Evolutionary conservation across 352 stramenopile species (phyloP).

Genomic region (Phytophthora pinifolia): DNA sequence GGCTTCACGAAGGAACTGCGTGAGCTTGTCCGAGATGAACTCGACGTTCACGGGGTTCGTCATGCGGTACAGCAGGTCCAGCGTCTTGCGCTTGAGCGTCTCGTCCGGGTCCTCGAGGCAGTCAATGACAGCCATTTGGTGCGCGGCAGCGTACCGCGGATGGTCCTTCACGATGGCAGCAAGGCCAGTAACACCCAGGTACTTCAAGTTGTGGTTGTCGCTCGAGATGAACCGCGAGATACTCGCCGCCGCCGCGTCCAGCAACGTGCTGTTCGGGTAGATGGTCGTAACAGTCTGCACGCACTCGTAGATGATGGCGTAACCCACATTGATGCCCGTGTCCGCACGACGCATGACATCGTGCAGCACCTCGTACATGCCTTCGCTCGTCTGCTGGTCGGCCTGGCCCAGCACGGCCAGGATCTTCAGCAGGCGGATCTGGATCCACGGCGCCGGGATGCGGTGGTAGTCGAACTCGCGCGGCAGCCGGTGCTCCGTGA

Average conservation of each 20-base stretch:
- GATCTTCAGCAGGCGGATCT: conserved; percentile 98
- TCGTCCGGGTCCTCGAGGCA: conserved; percentile 99
- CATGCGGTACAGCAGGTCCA: conserved; percentile 97
- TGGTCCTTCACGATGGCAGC: conserved; percentile 97
- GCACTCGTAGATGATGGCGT: conserved; percentile 99
- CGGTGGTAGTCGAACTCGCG: conserved; percentile 99
- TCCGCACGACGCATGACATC: conserved; percentile 99
- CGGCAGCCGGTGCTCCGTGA: conserved; percentile 98
- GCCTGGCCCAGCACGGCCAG: conserved; percentile 95
- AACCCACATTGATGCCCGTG: conserved; percentile 99
- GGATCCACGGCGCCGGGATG: conserved; percentile 99
- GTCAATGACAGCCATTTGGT: conserved; percentile 99
- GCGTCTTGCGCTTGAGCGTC: conserved; percentile 98
- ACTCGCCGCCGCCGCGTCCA: conserved; percentile 93
- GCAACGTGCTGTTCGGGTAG: conserved; percentile 98
- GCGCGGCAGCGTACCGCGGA: conserved; percentile 95
- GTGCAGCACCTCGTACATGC: conserved; percentile 99
- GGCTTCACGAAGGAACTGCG: conserved; percentile 94
- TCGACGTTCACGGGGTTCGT: conserved; percentile 99
- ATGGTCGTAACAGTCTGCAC: conserved; percentile 98
- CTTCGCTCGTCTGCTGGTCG: conserved; percentile 93
- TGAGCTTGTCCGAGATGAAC: conserved; percentile 99
- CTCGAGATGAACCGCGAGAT: conserved; percentile 95
- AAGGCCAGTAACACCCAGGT: conserved; percentile 98
- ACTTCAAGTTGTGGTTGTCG: conserved; percentile 98